Evolutionary conservation across 208 protist species (phyloP).

Genomic region (Angomonas desouzai): DNA sequence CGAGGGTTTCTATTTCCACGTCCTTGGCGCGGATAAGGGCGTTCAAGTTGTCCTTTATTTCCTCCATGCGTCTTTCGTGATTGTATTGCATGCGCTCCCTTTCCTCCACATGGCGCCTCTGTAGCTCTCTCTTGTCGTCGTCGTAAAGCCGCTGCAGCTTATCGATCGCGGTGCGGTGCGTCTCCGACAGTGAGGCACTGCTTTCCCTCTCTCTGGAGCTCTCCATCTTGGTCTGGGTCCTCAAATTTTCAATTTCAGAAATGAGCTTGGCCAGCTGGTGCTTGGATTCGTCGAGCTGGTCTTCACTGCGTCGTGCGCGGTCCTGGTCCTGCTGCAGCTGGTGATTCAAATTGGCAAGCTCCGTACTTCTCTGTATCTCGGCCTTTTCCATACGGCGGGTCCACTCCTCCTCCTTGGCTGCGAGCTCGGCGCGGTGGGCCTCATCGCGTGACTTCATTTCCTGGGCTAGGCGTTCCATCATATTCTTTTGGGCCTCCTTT

Average conservation of each 20-base stretch:
- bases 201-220: conserved; percentile 24
- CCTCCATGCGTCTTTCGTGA: conserved; percentile 38
- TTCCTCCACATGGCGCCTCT: conserved; percentile 54
- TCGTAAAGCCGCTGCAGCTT: conserved; percentile 68
- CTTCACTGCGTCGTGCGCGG: conserved; percentile 35
- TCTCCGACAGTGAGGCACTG: conserved; percentile 35
- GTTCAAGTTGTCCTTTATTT: conserved; percentile 41
- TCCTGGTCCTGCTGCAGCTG: conserved; percentile 55
- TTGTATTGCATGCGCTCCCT: conserved; percentile 41
- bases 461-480: conserved; percentile 31
- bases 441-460: conserved; percentile 34
- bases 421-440: conserved; percentile 24
- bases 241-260: conserved; percentile 49
- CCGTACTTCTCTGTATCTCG: conserved; percentile 40
- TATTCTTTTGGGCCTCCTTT: conserved; percentile 24
- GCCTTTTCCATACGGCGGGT: conserved; percentile 26
- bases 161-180: conserved; percentile 47
- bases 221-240: conserved; percentile 21
- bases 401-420: conserved; percentile 44
- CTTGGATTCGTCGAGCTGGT: conserved; percentile 61
- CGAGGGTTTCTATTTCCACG: conserved; percentile 31
- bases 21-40: conserved; percentile 44
- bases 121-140: conserved; percentile 55
- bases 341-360: conserved; percentile 45
- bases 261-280: conserved; percentile 42